These are phyloP conservation scores for Podila minutissima DNA, from an alignment of 192 early-diverging fungal genomes.

Conservation along the genomic window DNA sequence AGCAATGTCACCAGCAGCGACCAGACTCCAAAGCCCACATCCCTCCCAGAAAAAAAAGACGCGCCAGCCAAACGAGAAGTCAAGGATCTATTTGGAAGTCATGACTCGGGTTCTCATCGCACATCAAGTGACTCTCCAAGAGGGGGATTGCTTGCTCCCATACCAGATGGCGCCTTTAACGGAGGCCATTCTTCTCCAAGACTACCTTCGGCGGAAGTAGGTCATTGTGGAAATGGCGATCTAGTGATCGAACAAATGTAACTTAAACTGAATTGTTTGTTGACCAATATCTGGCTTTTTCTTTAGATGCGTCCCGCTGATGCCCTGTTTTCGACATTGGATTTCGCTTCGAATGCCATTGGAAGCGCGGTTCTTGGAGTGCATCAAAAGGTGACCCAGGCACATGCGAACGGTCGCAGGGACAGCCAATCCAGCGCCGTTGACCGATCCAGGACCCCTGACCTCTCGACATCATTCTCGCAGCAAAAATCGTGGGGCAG, in stretches of 20 bases:
- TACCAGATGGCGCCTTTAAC: background rate
- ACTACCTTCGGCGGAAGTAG: conserved; percentile 31
- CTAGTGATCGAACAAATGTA: background rate
- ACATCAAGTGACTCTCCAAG: background rate
- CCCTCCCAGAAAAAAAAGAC: background rate
- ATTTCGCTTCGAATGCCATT: conserved; percentile 50
- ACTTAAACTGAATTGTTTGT: too few relatives aligned
- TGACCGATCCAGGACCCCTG: background rate
- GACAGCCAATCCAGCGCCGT: background rate
- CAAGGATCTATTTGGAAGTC: conserved; percentile 13
- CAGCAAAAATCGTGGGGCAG: background rate
- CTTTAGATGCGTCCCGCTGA: conserved; percentile 33
- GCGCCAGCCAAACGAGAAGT: background rate
- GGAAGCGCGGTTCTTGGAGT: conserved; percentile 46
- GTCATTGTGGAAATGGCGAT: background rate
- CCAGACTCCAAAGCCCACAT: background rate
- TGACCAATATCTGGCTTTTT: background rate
- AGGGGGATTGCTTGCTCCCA: background rate
- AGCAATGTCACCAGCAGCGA: background rate
- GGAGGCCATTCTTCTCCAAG: background rate
- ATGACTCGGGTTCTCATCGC: background rate
- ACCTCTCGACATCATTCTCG: background rate
- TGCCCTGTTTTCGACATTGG: conserved; percentile 37
- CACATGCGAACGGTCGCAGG: conserved; percentile 2
- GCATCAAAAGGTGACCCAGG: conserved; percentile 40